Evolutionary conservation across 352 stramenopile genomes (phyloP), one percentile per base, ranked within the genome.

Genomic region (Proteromonas lacertae): DNA sequence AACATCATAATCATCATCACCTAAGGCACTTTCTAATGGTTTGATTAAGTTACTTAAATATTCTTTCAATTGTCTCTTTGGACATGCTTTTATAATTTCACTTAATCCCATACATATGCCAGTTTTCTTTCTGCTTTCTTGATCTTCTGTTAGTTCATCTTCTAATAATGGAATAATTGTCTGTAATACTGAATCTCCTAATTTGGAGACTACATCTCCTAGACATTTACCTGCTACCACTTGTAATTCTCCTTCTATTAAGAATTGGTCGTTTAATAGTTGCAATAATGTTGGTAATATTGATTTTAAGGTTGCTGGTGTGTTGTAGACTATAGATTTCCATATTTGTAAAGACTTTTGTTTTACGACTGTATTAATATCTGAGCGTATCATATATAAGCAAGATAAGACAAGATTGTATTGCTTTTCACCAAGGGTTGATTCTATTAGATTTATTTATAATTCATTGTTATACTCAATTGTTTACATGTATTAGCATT

Each of bases 291-390:
- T 66, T 28, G 75, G 71, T 36, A 98, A 59, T 52, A 98, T 94
- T 52, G 96, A 79, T 45, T 76, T 68, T 40, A 99, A 53, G 3
- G 79, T 91, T 53, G 66, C 50, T 3, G 80, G 81, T 18, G 86
- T 97, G 58, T 92, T 94, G 29, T 59, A 53, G 2, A 98, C 83
- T 19, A 97, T 72, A 42, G 77, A 93, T 66, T 99, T 99, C 86
- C 86, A 99, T 29, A 83, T 64, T 53, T 93, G 76, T 25, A 98
- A 53, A 25, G 88, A 77, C 39, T 60, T 76, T 50, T 95, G 80
- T 12, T 86, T 74, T 43, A 98, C 89, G 9, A 91, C 64, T 8
- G 74, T 63, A 30, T 70, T 78, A 23, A 69, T 88, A 53, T 99
- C 89, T 34, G 71, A 92, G 33, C 84, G 67, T 42, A 90, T 77